Evolutionary conservation across 768 basidiomycete genomes (phyloP).

Genomic region (Brasilioporus rufonigricans): DNA sequence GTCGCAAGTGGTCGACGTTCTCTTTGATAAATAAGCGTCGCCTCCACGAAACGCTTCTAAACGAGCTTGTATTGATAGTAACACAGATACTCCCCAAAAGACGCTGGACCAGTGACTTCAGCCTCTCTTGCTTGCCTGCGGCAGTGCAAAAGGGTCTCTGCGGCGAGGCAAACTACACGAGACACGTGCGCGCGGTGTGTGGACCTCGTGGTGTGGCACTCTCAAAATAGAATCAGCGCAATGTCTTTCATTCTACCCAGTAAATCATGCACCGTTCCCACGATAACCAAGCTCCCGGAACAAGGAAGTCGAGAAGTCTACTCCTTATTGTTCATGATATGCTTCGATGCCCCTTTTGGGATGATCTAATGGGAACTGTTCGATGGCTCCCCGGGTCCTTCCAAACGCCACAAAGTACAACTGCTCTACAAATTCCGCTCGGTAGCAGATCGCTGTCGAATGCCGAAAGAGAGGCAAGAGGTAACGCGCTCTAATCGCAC

Average conservation of each 20-base stretch:
- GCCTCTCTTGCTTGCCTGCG: not conserved
- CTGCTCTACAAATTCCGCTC: conserved; percentile 7
- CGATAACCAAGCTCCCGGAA: conserved; percentile 12
- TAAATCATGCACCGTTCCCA: conserved; percentile 7
- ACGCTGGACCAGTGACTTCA: not conserved
- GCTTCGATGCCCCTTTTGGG: conserved; percentile 7
- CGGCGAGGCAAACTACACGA: not conserved
- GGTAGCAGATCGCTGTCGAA: not conserved
- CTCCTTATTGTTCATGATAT: conserved; percentile 18
- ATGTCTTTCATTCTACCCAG: conserved; percentile 8
- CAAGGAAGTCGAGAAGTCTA: conserved; percentile 21
- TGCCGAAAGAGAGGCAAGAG: not conserved
- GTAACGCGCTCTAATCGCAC: not conserved
- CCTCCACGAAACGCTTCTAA: conserved; percentile 8
- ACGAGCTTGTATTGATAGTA: no score
- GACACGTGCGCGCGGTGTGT: conserved; percentile 15
- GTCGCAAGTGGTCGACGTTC: not conserved
- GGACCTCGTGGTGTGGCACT: conserved; percentile 14
- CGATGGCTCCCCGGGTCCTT: not conserved
- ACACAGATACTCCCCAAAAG: no score
- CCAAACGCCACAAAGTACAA: conserved; percentile 27
- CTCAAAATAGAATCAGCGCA: not conserved
- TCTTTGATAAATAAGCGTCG: conserved; percentile 17
- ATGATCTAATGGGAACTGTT: conserved; percentile 1
- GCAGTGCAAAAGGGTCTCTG: not conserved